These are phyloP conservation scores for Trametes polyzona DNA, from an alignment of 1,284 basidiomycete species.

Conservation along the genomic window DNA sequence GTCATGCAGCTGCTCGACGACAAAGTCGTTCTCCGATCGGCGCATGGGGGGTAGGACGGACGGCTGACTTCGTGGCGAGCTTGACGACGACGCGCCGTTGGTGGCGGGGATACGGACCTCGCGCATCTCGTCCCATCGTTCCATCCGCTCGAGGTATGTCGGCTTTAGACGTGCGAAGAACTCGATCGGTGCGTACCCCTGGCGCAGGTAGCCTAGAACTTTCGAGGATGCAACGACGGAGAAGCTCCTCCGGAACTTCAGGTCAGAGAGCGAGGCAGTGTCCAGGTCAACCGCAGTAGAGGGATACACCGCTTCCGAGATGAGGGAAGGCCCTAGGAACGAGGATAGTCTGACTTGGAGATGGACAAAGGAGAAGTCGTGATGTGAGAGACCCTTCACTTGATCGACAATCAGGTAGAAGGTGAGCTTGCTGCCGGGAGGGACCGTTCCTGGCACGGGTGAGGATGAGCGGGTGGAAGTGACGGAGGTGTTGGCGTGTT, in stretches of 20 bases:
- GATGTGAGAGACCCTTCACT: slow-evolving; percentile 84
- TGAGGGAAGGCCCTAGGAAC: slow-evolving; percentile 71
- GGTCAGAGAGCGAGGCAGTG: slow-evolving; percentile 68
- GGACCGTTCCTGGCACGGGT: slow-evolving; percentile 64
- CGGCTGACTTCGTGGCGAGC: slow-evolving; percentile 31
- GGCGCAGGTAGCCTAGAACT: slow-evolving; percentile 71
- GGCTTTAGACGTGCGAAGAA: slow-evolving; percentile 84
- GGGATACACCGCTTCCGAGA: slow-evolving; percentile 82
- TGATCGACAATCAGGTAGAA: slow-evolving; percentile 86
- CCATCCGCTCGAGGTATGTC: slow-evolving; percentile 85
- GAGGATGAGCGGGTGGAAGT: slow-evolving; percentile 72
- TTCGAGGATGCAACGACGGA: slow-evolving; percentile 77
- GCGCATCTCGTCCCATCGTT: slow-evolving; percentile 90
- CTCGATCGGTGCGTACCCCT: slow-evolving; percentile 83
- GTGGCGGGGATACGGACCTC: slow-evolving; percentile 55
- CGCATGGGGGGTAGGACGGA: slow-evolving; percentile 74
- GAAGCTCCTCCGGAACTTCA: slow-evolving; percentile 82
- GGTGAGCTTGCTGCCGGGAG: slow-evolving; percentile 75
- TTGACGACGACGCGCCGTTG: slow-evolving; percentile 19
- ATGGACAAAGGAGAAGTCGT: slow-evolving; percentile 86
- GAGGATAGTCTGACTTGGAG: slow-evolving; percentile 84
- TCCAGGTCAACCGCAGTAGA: slow-evolving; percentile 79
- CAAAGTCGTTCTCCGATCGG: slow-evolving; percentile 89
- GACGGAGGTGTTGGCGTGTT: slow-evolving; percentile 62
- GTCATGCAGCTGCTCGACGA: slow-evolving; percentile 89